Evolutionary conservation across 768 basidiomycete genomes (phyloP).

Genomic region (Naganishia friedmannii): DNA sequence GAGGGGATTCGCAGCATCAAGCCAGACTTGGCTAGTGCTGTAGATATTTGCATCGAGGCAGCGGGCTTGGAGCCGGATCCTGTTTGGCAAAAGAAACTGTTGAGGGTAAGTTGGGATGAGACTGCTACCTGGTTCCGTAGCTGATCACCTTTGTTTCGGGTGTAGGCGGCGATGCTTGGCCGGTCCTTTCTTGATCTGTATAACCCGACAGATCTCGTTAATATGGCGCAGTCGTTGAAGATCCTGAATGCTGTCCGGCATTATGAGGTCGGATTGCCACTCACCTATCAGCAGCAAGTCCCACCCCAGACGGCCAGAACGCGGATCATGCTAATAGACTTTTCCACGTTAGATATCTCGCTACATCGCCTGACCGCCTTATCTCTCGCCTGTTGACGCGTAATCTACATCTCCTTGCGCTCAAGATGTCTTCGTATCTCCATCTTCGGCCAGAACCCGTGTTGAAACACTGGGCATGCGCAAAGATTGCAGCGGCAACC

Average conservation of each 20-base stretch:
- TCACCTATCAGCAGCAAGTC: conserved; percentile 83
- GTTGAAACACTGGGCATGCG: conserved; percentile 91
- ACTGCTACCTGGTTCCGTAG: not conserved
- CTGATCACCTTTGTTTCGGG: conserved; percentile 12
- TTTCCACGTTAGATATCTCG: conserved; percentile 63
- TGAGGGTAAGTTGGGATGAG: conserved; percentile 18
- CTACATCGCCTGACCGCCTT: conserved; percentile 74
- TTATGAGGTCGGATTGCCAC: conserved; percentile 87
- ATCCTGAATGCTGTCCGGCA: conserved; percentile 89
- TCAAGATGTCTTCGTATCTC: conserved; percentile 81
- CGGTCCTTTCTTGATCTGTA: conserved; percentile 88
- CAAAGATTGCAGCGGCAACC: conserved; percentile 76
- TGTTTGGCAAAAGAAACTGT: conserved; percentile 41
- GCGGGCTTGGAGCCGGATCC: conserved; percentile 90
- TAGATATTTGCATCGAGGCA: conserved; percentile 88
- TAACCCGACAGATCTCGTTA: conserved; percentile 85
- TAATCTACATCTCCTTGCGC: conserved; percentile 84
- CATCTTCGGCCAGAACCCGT: conserved; percentile 79
- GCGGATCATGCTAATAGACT: not conserved
- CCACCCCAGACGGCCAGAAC: not conserved
- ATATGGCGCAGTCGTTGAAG: conserved; percentile 86
- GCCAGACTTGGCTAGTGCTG: conserved; percentile 77
- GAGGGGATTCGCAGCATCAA: conserved; percentile 85
- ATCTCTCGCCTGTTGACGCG: conserved; percentile 78
- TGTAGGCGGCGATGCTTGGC: conserved; percentile 92